Percentiles rank a stretch among this genome's conserved stretches.
These are phyloP conservation scores for Acanthamoeba royreba DNA, from an alignment of 208 protist species.

Conservation along the genomic window DNA sequence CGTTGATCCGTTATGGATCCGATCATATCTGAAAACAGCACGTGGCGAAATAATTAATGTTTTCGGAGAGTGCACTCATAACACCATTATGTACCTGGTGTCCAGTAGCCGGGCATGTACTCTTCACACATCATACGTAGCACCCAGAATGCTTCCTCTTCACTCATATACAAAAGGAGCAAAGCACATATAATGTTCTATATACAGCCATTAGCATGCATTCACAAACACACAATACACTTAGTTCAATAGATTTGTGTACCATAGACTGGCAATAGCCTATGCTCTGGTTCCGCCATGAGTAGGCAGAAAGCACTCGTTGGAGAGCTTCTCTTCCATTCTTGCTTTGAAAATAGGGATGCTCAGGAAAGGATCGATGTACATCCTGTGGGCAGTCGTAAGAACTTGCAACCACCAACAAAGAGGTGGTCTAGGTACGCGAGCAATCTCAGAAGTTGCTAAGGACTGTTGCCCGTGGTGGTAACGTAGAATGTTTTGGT, in stretches of 20 bases:
- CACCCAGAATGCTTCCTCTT: slow-evolving; percentile 80
- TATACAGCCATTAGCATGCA: too few relatives aligned
- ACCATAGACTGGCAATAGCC: slow-evolving; percentile 77
- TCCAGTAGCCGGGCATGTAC: slow-evolving; percentile 49
- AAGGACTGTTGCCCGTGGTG: background rate
- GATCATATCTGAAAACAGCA: slow-evolving; percentile 14
- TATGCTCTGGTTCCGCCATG: slow-evolving; percentile 68
- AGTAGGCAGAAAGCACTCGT: slow-evolving; percentile 71
- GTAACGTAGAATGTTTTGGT: background rate
- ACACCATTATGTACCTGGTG: background rate
- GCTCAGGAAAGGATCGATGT: slow-evolving; percentile 67
- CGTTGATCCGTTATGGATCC: slow-evolving; percentile 34
- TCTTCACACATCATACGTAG: slow-evolving; percentile 70
- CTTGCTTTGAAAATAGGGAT: slow-evolving; percentile 53
- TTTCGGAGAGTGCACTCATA: too few relatives aligned
- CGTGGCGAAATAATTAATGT: background rate
- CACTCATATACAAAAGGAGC: slow-evolving; percentile 61
- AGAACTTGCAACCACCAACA: too few relatives aligned
- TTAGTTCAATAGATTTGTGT: background rate
- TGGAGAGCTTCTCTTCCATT: slow-evolving; percentile 24
- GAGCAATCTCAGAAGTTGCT: slow-evolving; percentile 10
- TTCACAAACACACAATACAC: background rate
- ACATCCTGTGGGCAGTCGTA: too few relatives aligned
- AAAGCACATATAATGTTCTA: slow-evolving; percentile 73
- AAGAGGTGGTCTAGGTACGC: background rate